Base-by-base conservation (phyloP, 208 protist genomes). In the Entamoeba dispar region DNA sequence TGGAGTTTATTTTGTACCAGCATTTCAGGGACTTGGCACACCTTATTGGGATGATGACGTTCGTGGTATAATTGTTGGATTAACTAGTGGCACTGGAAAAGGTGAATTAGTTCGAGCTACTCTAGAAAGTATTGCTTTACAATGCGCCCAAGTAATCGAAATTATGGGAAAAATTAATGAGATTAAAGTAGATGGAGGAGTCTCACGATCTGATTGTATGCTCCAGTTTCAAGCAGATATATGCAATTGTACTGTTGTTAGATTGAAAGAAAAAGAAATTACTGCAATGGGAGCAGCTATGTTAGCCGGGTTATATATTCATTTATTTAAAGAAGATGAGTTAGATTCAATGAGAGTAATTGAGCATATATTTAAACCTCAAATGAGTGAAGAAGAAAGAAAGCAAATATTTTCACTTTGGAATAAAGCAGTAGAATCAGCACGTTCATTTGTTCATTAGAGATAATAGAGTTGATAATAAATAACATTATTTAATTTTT, bases 31-130 rank as follows among this genome's bases (percentile, higher is more conserved):
- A 15, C 96, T 99, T 3, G 97, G 99, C 27, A 97, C 97, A 17
- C 98, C 98, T 5, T 96, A 98, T 94, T 99, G 98, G 98, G 94
- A 97, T 43, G 94, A 96, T 22, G 97, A 97, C 61, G 98, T 98
- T 12, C 95, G 98, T 38, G 98, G 97, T 55, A 96, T 94, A 5
- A 49, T 95, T 51, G 50, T 95, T 5, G 95, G 95, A 12, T 50
- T 95, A 31, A 94, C 92, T 31, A 92, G 91, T 52, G 92, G 69
- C 52, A 95, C 94, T 14, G 94, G 31, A 17, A 91, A 91, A 17
- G 92, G 55, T 22, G 95, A 97, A 92, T 91, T 97, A 90, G 93
- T 94, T 5, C 92, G 95, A 19, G 95, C 95, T 31, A 92, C 93
- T 22, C 92, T 95, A 7, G 96, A 96, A 77, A 57, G 51, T 57